Conservation (phyloP, 805 yeast species). For the Starmerella vaccinii region DNA sequence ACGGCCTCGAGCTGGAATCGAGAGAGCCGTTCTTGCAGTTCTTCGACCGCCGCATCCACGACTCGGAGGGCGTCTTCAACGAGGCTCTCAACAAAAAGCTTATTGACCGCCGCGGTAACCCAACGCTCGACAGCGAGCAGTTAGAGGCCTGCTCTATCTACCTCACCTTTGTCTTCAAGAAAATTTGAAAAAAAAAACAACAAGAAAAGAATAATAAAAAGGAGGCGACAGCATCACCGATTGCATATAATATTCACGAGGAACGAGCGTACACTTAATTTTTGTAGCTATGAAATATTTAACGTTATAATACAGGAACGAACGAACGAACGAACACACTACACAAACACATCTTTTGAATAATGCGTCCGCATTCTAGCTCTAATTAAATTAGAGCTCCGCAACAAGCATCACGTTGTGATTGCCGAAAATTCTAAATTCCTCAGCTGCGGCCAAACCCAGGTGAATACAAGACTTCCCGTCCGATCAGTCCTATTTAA, state of each 20-base stretch:
- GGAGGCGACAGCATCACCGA: too few species aligned
- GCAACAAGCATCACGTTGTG: too few species aligned
- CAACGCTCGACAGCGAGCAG: conserved; percentile 82
- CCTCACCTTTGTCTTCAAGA: conserved; percentile 65
- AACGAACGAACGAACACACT: too few species aligned
- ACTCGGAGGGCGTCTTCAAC: conserved; percentile 23
- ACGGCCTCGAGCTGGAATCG: conserved; percentile 59
- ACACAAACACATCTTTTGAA: too few species aligned
- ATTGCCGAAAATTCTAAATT: too few species aligned
- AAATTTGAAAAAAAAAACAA: conserved; percentile 15
- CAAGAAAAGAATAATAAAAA: too few species aligned
- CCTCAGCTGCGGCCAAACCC: conserved; percentile 5
- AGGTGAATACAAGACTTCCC: conserved; percentile 7
- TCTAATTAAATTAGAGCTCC: too few species aligned
- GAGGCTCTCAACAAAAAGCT: conserved; percentile 36
- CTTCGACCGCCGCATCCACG: conserved; percentile 66
- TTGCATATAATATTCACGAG: too few species aligned
- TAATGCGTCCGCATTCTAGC: too few species aligned
- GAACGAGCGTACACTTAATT: too few species aligned
- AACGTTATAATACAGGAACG: too few species aligned
- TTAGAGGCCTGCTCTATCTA: conserved; percentile 81
- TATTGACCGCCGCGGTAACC: conserved; percentile 63
- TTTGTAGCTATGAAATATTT: too few species aligned
- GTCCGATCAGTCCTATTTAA: conserved; percentile 6
- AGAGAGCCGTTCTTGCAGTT: conserved; percentile 72